These are phyloP conservation scores for Crithidia acanthocephali DNA, from an alignment of 208 protist genomes.

Conservation along the genomic window DNA sequence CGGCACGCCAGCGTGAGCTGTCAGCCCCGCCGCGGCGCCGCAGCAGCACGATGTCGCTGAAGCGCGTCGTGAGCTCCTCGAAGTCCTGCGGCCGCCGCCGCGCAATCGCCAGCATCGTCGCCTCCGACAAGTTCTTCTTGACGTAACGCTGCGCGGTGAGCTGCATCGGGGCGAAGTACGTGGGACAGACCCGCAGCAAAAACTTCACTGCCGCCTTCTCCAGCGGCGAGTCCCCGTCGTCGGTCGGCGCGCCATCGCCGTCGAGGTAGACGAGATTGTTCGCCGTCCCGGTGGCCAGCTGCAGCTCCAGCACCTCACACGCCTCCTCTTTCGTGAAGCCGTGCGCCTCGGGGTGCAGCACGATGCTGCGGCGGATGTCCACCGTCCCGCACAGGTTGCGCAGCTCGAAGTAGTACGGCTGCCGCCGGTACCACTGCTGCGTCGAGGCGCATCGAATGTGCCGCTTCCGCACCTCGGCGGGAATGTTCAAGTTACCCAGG, in stretches of 20 bases:
- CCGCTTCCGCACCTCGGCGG: constrained; percentile 46
- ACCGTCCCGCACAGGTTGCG: constrained; percentile 66
- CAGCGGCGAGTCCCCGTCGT: constrained; percentile 23
- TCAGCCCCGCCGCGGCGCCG: constrained; percentile 69
- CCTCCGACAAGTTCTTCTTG: constrained; percentile 75
- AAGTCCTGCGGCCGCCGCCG: constrained; percentile 55
- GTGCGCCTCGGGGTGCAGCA: constrained; percentile 83
- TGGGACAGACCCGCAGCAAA: constrained; percentile 71
- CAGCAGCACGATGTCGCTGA: constrained; percentile 61
- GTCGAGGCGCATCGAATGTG: constrained; percentile 69
- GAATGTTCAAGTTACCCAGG: constrained; percentile 67
- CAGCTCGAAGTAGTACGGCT: constrained; percentile 89
- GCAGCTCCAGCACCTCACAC: constrained; percentile 51
- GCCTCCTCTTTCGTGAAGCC: constrained; percentile 70
- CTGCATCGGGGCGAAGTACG: constrained; percentile 73
- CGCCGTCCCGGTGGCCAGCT: constrained; percentile 60
- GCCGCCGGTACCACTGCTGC: constrained; percentile 80
- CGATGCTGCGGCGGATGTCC: constrained; percentile 76
- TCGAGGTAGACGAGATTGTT: constrained; percentile 66
- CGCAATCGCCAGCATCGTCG: constrained; percentile 41
- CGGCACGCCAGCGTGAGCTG: constrained; percentile 63
- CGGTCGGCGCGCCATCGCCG: constrained; percentile 36
- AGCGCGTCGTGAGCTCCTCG: constrained; percentile 53
- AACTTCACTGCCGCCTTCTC: constrained; percentile 58
- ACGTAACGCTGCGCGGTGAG: constrained; percentile 81